These are phyloP conservation scores for Lentinula boryana DNA, from an alignment of 768 basidiomycete species.

Conservation along the genomic window DNA sequence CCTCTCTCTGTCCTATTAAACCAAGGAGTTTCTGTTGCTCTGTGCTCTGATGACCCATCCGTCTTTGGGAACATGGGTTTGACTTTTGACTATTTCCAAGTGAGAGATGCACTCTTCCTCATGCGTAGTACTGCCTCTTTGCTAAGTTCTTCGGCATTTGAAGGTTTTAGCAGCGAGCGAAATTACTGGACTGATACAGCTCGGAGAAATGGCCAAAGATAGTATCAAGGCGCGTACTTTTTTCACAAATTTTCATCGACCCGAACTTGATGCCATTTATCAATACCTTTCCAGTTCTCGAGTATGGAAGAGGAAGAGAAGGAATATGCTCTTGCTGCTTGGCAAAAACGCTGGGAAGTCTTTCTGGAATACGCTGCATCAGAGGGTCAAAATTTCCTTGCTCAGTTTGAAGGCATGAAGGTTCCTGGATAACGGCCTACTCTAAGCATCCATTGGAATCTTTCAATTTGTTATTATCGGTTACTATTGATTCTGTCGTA, in stretches of 20 bases:
- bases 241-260: background rate
- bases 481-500: too few relatives aligned
- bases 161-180: conserved; percentile 68
- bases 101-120: conserved; percentile 14
- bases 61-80: conserved; percentile 76
- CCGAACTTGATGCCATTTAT: background rate
- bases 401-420: background rate
- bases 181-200: conserved; percentile 54
- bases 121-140: background rate
- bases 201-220: conserved; percentile 59
- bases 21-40: conserved; percentile 63
- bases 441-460: too few relatives aligned
- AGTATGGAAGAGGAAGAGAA: conserved; percentile 45
- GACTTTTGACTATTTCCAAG: conserved; percentile 77
- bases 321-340: conserved; percentile 28
- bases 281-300: conserved; percentile 21
- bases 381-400: background rate
- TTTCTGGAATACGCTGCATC: conserved; percentile 32
- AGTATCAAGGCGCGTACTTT: conserved; percentile 44
- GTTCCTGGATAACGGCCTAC: too few relatives aligned
- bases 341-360: conserved; percentile 42
- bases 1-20: conserved; percentile 68
- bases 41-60: conserved; percentile 73
- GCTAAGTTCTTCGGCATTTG: background rate
- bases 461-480: too few relatives aligned